Conservation (phyloP, 306 rosid species). For the Castanopsis chinensis region DNA sequence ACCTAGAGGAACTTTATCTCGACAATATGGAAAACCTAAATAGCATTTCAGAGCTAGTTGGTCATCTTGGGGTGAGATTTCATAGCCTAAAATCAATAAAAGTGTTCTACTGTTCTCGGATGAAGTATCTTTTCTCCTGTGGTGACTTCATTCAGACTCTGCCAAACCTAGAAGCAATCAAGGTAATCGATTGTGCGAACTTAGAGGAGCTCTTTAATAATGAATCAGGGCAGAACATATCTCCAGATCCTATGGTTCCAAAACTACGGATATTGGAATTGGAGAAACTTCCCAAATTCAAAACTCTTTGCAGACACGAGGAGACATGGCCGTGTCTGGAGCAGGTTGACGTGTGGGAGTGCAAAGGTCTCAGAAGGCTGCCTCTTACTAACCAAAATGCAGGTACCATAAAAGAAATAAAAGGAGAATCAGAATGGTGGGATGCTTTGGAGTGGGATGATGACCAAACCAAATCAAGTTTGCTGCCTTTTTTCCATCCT, state of each 20-base stretch:
- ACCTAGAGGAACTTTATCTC: constrained; percentile 16
- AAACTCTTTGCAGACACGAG: neutral
- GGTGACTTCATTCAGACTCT: constrained; percentile 1
- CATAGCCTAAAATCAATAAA: constrained; percentile 6
- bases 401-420: neutral
- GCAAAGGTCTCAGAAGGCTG: neutral
- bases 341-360: neutral
- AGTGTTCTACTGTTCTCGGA: neutral
- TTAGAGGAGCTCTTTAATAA: constrained; percentile 10
- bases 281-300: neutral
- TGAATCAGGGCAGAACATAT: neutral
- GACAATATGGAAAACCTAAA: neutral
- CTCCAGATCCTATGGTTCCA: constrained; percentile 7
- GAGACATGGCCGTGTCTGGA: constrained; percentile 16
- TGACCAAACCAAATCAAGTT: neutral
- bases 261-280: neutral
- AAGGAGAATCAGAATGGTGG: constrained; percentile 12
- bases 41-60: constrained; percentile 15
- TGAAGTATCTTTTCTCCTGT: neutral
- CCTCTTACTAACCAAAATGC: constrained; percentile 7
- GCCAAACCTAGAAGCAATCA: constrained; percentile 10
- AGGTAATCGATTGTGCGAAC: neutral
- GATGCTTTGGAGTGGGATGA: neutral
- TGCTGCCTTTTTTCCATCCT: constrained; percentile 7
- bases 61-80: constrained; percentile 15